Base-by-base conservation (phyloP, 2,329 filamentous ascomycete genomes). In the Fusarium piperis region DNA sequence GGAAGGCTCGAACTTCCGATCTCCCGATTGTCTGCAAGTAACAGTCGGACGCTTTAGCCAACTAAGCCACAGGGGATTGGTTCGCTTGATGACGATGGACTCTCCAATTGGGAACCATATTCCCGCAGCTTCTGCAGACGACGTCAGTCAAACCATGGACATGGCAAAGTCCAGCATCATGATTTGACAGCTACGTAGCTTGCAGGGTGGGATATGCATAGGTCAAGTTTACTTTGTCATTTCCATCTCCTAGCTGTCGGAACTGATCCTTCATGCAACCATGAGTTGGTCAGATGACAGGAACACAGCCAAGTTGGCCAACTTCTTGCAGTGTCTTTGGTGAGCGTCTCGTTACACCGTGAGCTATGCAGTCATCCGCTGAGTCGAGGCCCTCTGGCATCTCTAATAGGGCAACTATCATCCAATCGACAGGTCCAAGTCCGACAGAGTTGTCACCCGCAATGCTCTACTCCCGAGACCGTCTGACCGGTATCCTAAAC, bases 1-100 rank as follows among this genome's bases (percentile, higher is more conserved):
- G 74, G 69, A 76, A 76, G 74, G 74, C 67, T 76, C 74, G 74
- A 76, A 76, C 74, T 76, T 74, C 71, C 73, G 74, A 76, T 76
- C 74, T 76, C 73, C 71, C 74, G 74, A 76, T 76, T 73, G 72
- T 73, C 72, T 73, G 60, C 46, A 59, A 68, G 63, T 73, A 73
- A 73, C 71, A 73, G 71, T 73, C 71, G 71, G 71, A 73, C 71
- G 71, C 71, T 73, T 73, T 73, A 71, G 67, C 71, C 71, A 73
- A 73, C 71, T 73, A 73, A 73, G 71, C 71, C 71, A 73, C 71
- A 74, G 68, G 71, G 71, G 71, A 74, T 51, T 48, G 44, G 44
- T 30, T 48, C 15, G 16, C 44, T 44, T 48, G 23, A 48, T 48
- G 44, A 16, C 15, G 9, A 3, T 6, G 15, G 5, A 4, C 1